Evolutionary conservation across 192 early-diverging fungal species (phyloP), one percentile per base, ranked within the genome.

Genomic region (Endogone sp.): DNA sequence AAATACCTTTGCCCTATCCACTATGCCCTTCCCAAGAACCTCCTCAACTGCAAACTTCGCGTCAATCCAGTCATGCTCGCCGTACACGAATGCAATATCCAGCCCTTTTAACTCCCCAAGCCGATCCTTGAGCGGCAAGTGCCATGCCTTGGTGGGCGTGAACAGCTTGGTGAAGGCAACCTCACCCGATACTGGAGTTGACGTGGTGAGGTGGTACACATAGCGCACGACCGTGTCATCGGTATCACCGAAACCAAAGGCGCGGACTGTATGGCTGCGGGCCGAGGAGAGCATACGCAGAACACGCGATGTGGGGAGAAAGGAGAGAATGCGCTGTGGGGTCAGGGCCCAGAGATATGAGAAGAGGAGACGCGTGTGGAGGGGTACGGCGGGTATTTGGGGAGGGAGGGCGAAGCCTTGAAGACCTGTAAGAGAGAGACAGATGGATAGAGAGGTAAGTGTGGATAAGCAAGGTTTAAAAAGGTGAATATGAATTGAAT

Each of bases 21-120:
- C 63, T 16, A 49, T 49, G 9, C 1, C 37, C 6, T 16, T 16
- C 6, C 37, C 9, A 6, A 49, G 16, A 16, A 49, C 37, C 16
- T 49, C 37, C 24, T 58, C 26, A 30, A 54, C 44, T 23, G 62
- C 62, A 59, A 65, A 71, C 29, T 22, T 66, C 25, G 55, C 49
- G 58, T 71, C 70, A 25, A 71, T 71, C 70, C 70, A 71, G 55
- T 71, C 70, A 55, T 65, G 22, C 31, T 71, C 63, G 44, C 70
- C 70, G 66, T 71, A 71, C 0, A 66, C 32, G 16, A 71, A 16
- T 24, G 25, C 37, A 23, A 71, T 26, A 24, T 63, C 64, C 55
- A 71, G 49, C 26, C 66, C 70, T 4, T 57, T 32, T 27, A 71
- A 24, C 16, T 58, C 24, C 22, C 61, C 54, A 29, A 71, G 32